These are phyloP conservation scores for Nakazawaea siamensis DNA, from an alignment of 805 yeast genomes.

Conservation along the genomic window DNA sequence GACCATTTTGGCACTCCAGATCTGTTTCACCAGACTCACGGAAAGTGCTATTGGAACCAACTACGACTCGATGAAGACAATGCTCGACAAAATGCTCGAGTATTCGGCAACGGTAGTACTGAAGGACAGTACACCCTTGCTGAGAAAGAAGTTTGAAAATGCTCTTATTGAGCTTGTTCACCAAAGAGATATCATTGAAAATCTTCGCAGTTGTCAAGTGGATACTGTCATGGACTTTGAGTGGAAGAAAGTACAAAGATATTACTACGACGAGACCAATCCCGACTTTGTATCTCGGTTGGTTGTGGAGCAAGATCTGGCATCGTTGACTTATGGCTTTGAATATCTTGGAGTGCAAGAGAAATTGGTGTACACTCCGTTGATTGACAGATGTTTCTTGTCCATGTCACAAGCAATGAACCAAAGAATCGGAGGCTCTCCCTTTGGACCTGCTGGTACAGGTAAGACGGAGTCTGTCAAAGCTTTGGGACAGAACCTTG, in stretches of 20 bases:
- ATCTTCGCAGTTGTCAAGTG: slow-evolving; percentile 7
- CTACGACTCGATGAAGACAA: background rate
- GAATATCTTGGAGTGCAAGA: slow-evolving; percentile 77
- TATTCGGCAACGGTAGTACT: slow-evolving; percentile 24
- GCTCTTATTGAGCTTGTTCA: slow-evolving; percentile 64
- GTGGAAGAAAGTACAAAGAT: slow-evolving; percentile 51
- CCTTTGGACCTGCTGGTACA: slow-evolving; percentile 96
- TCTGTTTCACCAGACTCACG: slow-evolving; percentile 41
- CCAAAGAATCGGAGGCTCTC: slow-evolving; percentile 77
- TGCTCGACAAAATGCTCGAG: slow-evolving; percentile 13
- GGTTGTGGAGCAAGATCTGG: slow-evolving; percentile 42
- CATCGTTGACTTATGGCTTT: slow-evolving; percentile 57
- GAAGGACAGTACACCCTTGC: slow-evolving; percentile 17
- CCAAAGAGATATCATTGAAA: slow-evolving; percentile 33
- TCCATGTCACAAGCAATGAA: slow-evolving; percentile 69
- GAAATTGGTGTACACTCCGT: slow-evolving; percentile 68
- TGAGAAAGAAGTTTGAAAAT: slow-evolving; percentile 43
- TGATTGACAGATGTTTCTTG: slow-evolving; percentile 54
- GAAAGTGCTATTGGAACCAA: slow-evolving; percentile 17
- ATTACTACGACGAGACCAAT: slow-evolving; percentile 24
- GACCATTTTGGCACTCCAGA: slow-evolving; percentile 43
- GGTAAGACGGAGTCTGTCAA: slow-evolving; percentile 92
- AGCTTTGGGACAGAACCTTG: slow-evolving; percentile 72
- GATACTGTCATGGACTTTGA: slow-evolving; percentile 13
- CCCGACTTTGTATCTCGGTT: slow-evolving; percentile 27